Evolutionary conservation across 2,329 filamentous ascomycete genomes (phyloP), one percentile per base, ranked within the genome.

Genomic region (Aspergillus calidoustus): DNA sequence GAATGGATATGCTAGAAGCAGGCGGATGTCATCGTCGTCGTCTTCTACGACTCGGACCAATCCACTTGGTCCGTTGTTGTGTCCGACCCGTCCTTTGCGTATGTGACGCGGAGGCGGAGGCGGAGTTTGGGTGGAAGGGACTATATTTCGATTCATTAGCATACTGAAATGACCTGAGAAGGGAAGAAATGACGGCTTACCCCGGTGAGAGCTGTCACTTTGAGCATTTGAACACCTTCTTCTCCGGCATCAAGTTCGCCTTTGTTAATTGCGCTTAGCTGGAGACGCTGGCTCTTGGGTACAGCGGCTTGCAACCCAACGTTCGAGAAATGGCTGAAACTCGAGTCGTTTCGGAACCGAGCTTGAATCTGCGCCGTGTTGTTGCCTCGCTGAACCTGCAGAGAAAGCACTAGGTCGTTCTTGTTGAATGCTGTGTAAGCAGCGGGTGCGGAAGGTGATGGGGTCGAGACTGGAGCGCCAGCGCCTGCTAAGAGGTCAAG

Each of bases 301-400:
- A 99, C 95, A 0, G 95, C 95, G 48, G 94, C 95, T 77, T 99
- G 95, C 67, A 99, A 77, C 28, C 91, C 92, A 31, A 98, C 91
- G 50, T 86, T 87, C 17, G 88, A 88, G 53, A 98, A 82, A 15
- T 82, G 80, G 15, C 83, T 84, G 31, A 89, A 87, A 61, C 84
- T 83, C 15, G 89, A 90, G 0, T 80, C 86, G 76, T 98, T 98
- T 44, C 86, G 87, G 83, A 99, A 99, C 8, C 89, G 88, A 17
- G 93, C 93, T 54, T 89, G 83, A 7, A 96, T 89, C 74, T 97
- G 93, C 22, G 96, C 89, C n/a, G 87, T 87, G 50, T 89, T 91
- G 49, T 71, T 72, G 67, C 90, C 95, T 49, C 95, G 87, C 76
- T 97, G 93, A 52, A 97, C 84, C 69, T 92, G 89, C 72, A 99